Evolutionary conservation across 441 rosid species (phyloP), one percentile per base, ranked within the genome.

Genomic region (Pelargonium cotyledonis): DNA sequence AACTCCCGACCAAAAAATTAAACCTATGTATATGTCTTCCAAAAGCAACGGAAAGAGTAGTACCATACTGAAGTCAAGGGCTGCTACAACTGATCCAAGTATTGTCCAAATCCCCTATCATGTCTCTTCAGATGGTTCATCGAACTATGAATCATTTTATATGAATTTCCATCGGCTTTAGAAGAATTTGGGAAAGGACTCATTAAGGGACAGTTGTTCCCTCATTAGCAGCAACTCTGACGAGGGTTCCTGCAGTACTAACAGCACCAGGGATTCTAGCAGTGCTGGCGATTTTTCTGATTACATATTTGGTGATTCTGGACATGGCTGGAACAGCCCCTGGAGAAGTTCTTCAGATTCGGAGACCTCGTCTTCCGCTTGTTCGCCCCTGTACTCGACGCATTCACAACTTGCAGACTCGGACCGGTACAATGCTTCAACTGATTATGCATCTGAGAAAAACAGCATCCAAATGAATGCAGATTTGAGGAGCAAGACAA

Each of bases 161-260:
- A 80, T 86, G 47, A 85, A 82, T 75, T 90, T 81, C 80, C 85
- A 80, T 66, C 83, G 72, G 64, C 80, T 90, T 65, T 88, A 80
- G 68, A 85, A 70, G 76, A 85, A 88, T 72, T 76, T 89, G 55
- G 96, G 84, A 81, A 94, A 82, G 64, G 98, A 92, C 76, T 88
- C 95, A 2, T 85, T 89, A 4, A 92, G 99, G 65, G 99, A 95
- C 79, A 84, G 74, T 79, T 87, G 85, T 65, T 94, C 99, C 63
- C 88, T 94, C 23, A 75, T 89, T 44, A 86, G 96, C 83, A 91
- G 87, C 82, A 89, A 85, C 77, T 91, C 97, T 0, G 96, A 94
- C 66, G 91, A 94, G 74, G 88, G 92, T 58, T 88, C 95, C 26
- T 87, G 88, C 80, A 88, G 97, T 78, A 91, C 97, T 8, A 95